These are phyloP conservation scores for Cyberlindnera bimundalis DNA, from an alignment of 805 yeast genomes.

Conservation along the genomic window DNA sequence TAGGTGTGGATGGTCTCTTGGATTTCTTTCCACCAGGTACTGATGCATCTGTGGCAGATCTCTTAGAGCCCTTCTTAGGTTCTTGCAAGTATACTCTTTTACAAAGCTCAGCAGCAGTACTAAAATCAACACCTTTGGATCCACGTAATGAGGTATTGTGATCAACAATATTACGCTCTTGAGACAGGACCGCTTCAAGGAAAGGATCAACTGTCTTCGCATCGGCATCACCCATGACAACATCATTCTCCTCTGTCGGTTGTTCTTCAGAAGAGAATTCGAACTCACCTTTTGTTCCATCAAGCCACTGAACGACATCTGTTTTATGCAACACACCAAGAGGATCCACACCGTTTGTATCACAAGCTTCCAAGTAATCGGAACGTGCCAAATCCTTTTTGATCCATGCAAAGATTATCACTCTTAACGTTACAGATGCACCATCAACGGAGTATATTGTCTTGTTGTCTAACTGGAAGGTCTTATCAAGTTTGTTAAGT, in stretches of 20 bases:
- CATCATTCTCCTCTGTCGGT: constrained; percentile 14
- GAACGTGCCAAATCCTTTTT: constrained; percentile 72
- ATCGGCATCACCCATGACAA: constrained; percentile 10
- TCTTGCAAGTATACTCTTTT: constrained; percentile 11
- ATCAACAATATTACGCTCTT: constrained; percentile 51
- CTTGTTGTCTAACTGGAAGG: constrained; percentile 38
- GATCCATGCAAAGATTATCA: constrained; percentile 75
- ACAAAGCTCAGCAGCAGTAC: constrained; percentile 48
- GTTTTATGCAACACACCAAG: constrained; percentile 82
- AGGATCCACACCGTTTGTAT: constrained; percentile 57
- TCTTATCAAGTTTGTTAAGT: constrained; percentile 24
- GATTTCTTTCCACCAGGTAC: constrained; percentile 24
- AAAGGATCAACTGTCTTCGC: constrained; percentile 33
- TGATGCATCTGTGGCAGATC: constrained; percentile 20
- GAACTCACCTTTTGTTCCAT: constrained; percentile 61
- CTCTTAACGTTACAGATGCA: constrained; percentile 47
- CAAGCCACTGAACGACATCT: constrained; percentile 78
- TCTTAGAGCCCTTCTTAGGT: constrained; percentile 10
- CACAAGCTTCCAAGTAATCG: constrained; percentile 76
- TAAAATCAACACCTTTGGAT: constrained; percentile 59
- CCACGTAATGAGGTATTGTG: constrained; percentile 66
- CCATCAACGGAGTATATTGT: constrained; percentile 57
- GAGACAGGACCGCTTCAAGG: constrained; percentile 27
- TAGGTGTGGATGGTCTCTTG: constrained; percentile 50
- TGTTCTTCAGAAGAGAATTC: constrained; percentile 38